phyloP scores from a whole-genome alignment of 352 stramenopile genomes.

The Globisporangium canariense region DNA sequence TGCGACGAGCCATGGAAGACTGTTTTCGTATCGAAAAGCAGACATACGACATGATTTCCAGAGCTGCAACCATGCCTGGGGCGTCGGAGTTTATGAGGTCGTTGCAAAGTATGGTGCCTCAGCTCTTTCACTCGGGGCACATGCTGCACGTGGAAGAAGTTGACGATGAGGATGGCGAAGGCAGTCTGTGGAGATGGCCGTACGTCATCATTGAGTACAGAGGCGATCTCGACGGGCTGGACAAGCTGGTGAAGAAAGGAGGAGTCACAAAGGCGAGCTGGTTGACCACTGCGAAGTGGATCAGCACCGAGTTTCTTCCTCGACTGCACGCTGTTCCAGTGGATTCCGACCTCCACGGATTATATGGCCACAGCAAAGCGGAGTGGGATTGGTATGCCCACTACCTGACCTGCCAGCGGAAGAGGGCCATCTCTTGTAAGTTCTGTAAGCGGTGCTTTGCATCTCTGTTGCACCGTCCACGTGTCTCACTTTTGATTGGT shows the following conservation, averaged over 20 bases:
- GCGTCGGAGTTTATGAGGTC: constrained; percentile 16
- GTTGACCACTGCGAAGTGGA: constrained; percentile 50
- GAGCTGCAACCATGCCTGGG: background rate
- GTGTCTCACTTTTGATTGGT: constrained; percentile 6
- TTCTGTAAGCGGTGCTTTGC: background rate
- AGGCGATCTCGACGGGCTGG: constrained; percentile 42
- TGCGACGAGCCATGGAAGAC: constrained; percentile 76
- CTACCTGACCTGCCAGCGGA: constrained; percentile 71
- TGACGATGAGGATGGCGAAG: constrained; percentile 63
- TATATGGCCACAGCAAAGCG: constrained; percentile 64
- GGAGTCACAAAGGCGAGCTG: constrained; percentile 48
- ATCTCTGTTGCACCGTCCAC: constrained; percentile 4
- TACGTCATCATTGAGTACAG: constrained; percentile 79
- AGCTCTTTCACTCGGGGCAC: constrained; percentile 47
- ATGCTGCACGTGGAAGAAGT: constrained; percentile 59
- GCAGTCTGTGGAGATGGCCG: constrained; percentile 78
- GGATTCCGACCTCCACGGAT: constrained; percentile 33
- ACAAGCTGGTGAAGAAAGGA: constrained; percentile 47
- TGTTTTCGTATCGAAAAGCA: constrained; percentile 61
- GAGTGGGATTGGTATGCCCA: constrained; percentile 80
- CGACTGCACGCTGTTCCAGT: constrained; percentile 58
- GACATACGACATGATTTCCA: constrained; percentile 55
- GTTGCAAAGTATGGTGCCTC: constrained; percentile 38
- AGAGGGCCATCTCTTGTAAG: constrained; percentile 67
- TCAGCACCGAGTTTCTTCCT: constrained; percentile 57